Percentiles rank a stretch among this genome's conserved stretches.
Evolutionary conservation across 345 rosid genomes (phyloP).

Genomic region (Eutrema yunnanense): DNA sequence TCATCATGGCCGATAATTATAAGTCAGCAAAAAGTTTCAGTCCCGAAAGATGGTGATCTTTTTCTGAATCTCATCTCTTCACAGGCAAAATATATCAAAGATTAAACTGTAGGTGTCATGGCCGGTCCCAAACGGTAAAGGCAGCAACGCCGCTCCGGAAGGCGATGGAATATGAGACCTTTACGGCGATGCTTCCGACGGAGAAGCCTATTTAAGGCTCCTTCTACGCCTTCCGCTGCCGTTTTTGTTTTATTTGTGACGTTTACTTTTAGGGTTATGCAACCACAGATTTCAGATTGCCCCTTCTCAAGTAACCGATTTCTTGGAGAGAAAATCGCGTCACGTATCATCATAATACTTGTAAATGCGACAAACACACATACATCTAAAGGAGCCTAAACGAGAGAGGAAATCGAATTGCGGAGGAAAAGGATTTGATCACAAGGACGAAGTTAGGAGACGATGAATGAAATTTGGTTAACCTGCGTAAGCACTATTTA

Average conservation of each 20-base stretch:
- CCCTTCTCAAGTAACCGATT: conserved; percentile 21
- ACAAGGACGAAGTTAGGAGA: not conserved
- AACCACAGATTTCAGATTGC: conserved; percentile 29
- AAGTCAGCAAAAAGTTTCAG: too few species aligned
- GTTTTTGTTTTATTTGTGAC: conserved; percentile 13
- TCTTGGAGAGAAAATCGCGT: conserved; percentile 28
- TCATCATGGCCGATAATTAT: too few species aligned
- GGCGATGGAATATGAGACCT: conserved; percentile 38
- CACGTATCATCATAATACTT: not conserved
- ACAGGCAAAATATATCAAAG: not conserved
- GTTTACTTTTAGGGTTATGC: conserved; percentile 36
- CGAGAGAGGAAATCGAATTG: not conserved
- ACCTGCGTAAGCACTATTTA: not conserved
- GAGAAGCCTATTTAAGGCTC: conserved; percentile 30
- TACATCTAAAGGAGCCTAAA: not conserved
- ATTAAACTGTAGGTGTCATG: conserved; percentile 31
- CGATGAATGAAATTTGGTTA: not conserved
- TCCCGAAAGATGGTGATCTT: too few species aligned
- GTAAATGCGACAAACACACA: too few species aligned
- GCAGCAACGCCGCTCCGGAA: conserved; percentile 44
- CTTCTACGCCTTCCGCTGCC: conserved; percentile 22
- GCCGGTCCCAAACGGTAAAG: conserved; percentile 36
- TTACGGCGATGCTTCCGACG: conserved; percentile 11
- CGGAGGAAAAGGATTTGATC: not conserved
- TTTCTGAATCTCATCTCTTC: too few species aligned